These are phyloP conservation scores for Rossbeevera mucosa DNA, from an alignment of 768 basidiomycete species.

Conservation along the genomic window DNA sequence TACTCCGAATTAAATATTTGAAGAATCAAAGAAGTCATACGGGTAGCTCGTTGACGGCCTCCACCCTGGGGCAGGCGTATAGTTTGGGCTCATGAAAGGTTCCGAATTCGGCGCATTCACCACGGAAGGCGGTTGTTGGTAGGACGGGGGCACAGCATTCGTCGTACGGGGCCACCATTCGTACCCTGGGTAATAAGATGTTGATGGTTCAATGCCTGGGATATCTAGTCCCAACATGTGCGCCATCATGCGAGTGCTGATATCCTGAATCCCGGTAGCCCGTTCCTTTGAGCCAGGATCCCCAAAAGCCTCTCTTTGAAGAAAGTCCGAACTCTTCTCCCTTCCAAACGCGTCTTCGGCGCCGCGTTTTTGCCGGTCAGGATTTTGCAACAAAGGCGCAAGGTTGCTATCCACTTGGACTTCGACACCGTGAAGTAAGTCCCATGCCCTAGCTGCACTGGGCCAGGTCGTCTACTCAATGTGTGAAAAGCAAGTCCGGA, in stretches of 20 bases:
- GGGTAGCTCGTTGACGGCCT: constrained; percentile 14
- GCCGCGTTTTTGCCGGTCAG: constrained; percentile 50
- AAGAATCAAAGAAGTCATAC: constrained; percentile 18
- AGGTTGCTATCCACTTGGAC: constrained; percentile 44
- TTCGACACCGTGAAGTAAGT: constrained; percentile 63
- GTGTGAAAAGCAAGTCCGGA: constrained; percentile 9
- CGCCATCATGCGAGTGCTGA: constrained; percentile 63
- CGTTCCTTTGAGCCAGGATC: constrained; percentile 22
- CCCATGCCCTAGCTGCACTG: constrained; percentile 60
- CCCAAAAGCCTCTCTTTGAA: constrained; percentile 39
- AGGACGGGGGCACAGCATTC: constrained; percentile 9
- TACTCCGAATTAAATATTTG: constrained; percentile 19
- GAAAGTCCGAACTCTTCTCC: constrained; percentile 45
- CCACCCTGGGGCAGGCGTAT: constrained; percentile 22
- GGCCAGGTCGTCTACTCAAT: constrained; percentile 59
- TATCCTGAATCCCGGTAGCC: constrained; percentile 51
- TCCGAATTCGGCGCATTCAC: constrained; percentile 1
- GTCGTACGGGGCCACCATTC: constrained; percentile 59
- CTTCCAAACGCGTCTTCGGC: constrained; percentile 62
- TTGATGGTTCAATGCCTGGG: constrained; percentile 51
- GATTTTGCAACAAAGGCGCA: constrained; percentile 33
- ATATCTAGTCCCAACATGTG: constrained; percentile 68
- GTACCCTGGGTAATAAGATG: constrained; percentile 51
- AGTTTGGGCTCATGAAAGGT: constrained; percentile 12
- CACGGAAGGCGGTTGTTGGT: constrained; percentile 11